Base-by-base conservation (phyloP, 2,329 filamentous ascomycete genomes). In the Diaporthe sp. region DNA sequence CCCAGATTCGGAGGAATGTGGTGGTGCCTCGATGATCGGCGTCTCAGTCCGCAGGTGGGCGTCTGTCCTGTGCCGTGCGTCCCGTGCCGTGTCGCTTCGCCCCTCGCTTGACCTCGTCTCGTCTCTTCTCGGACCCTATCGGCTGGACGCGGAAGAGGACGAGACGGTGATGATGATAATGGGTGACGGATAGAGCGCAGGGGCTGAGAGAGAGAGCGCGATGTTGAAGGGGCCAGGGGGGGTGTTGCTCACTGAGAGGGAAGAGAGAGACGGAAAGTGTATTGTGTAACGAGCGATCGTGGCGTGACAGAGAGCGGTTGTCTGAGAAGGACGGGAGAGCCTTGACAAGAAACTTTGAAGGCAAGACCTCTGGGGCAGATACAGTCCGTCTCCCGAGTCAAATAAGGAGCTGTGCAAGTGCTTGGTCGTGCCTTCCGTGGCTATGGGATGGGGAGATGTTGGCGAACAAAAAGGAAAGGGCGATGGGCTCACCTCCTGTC, bases 1-100 rank as follows among this genome's bases (percentile, higher is more conserved):
- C 64, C 64, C 64, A 68, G 64, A 68, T 68, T 28, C 64, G 47
- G 47, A 68, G n/a, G 64, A 40, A 12, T 30, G 47, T 28, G 33
- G 47, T 52, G 64, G 30, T 28, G 64, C 30, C 64, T 68, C 25
- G 64, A 52, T 28, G 45, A 67, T 67, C 64, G 64, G 45, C 45
- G 64, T 67, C 45, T 35, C 30, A 52, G 45, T 13, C 30, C 64
- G 45, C 30, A 35, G 45, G 25, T 64, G 38, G 58, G 13, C 25
- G 38, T 28, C n/a, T 67, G 30, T 52, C 12, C 30, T 67, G 45
- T 67, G 64, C 45, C 30, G 13, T 67, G 45, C 30, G 64, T 12
- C 60, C 42, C 61, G 61, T 67, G 22, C 47, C 19, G 64, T n/a
- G 19, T 45, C 33, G 12, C 45, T 10, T n/a, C 13, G 28, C 45